A percentile compares a stretch with the other conserved stretches of the same genome.
These are phyloP conservation scores for Monascus purpureus DNA, from an alignment of 495 filamentous ascomycete species.

Conservation along the genomic window DNA sequence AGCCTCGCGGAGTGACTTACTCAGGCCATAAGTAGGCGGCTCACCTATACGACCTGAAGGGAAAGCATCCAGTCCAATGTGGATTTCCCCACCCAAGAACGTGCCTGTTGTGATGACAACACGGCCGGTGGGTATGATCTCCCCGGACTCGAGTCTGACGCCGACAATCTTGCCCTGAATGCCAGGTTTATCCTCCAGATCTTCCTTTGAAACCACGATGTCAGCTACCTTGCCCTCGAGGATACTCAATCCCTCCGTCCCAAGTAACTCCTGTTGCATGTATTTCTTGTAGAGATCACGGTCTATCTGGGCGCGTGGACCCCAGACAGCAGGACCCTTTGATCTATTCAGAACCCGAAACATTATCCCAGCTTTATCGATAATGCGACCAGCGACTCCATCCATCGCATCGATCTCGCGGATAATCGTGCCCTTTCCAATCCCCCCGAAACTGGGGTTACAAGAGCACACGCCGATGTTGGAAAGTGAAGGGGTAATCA, in stretches of 20 bases:
- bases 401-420: slow-evolving; percentile 93
- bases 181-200: slow-evolving; percentile 28
- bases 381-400: slow-evolving; percentile 74
- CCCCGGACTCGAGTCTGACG: slow-evolving; percentile 76
- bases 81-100: slow-evolving; percentile 91
- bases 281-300: slow-evolving; percentile 75
- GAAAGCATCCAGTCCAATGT: slow-evolving; percentile 73
- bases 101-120: slow-evolving; percentile 95
- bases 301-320: slow-evolving; percentile 92
- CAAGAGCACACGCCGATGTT: slow-evolving; percentile 95
- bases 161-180: slow-evolving; percentile 67
- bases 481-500: slow-evolving; percentile 73
- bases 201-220: slow-evolving; percentile 53
- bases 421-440: slow-evolving; percentile 96
- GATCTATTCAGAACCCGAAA: slow-evolving; percentile 77
- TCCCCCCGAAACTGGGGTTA: slow-evolving; percentile 94
- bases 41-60: slow-evolving; percentile 91
- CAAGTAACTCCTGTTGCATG: slow-evolving; percentile 76
- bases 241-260: slow-evolving; percentile 63
- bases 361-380: slow-evolving; percentile 88
- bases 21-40: slow-evolving; percentile 83
- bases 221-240: slow-evolving; percentile 84
- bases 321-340: slow-evolving; percentile 95
- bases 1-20: slow-evolving; percentile 77
- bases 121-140: slow-evolving; percentile 62